phyloP scores from a whole-genome alignment of 2,329 filamentous ascomycete genomes.

The Madurella fahalii region DNA sequence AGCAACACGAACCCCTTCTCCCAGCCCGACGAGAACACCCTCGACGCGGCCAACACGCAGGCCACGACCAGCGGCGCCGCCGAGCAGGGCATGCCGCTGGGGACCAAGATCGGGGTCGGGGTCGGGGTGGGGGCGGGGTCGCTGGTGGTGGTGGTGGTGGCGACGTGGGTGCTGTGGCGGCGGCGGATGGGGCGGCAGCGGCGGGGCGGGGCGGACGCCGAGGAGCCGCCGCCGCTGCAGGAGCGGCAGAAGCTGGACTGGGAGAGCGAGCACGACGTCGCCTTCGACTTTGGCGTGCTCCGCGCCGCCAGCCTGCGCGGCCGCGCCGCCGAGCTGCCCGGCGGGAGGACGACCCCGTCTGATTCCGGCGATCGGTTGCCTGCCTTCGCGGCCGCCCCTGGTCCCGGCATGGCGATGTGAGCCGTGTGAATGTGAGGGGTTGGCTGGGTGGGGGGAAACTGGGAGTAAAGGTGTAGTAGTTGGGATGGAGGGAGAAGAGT shows the following conservation, averaged over 20 bases:
- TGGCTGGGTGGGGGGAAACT: too few species aligned
- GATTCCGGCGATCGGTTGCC: too few species aligned
- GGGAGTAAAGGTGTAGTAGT: too few species aligned
- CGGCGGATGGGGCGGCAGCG: slow-evolving; percentile 13
- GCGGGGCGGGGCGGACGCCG: neutral
- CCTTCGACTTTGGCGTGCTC: slow-evolving; percentile 22
- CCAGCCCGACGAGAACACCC: neutral
- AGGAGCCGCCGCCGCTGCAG: neutral
- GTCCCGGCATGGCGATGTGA: too few species aligned
- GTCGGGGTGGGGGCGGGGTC: slow-evolving; percentile 12
- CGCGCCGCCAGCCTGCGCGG: slow-evolving; percentile 1
- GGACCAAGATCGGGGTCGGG: slow-evolving; percentile 17
- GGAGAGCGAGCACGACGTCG: slow-evolving; percentile 23
- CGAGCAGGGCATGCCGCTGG: slow-evolving; percentile 6
- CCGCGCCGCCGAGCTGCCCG: neutral
- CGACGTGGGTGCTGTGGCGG: slow-evolving; percentile 16
- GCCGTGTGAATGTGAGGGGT: too few species aligned
- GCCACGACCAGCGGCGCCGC: neutral
- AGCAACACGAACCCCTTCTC: neutral
- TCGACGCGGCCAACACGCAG: neutral
- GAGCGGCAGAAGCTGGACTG: slow-evolving; percentile 22
- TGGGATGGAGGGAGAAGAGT: too few species aligned
- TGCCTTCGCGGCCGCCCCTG: too few species aligned
- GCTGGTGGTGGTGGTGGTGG: neutral
- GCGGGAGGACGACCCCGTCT: too few species aligned